Evolutionary conservation across 805 yeast genomes (phyloP), one percentile per base, ranked within the genome.

Genomic region (Candida michaelii): DNA sequence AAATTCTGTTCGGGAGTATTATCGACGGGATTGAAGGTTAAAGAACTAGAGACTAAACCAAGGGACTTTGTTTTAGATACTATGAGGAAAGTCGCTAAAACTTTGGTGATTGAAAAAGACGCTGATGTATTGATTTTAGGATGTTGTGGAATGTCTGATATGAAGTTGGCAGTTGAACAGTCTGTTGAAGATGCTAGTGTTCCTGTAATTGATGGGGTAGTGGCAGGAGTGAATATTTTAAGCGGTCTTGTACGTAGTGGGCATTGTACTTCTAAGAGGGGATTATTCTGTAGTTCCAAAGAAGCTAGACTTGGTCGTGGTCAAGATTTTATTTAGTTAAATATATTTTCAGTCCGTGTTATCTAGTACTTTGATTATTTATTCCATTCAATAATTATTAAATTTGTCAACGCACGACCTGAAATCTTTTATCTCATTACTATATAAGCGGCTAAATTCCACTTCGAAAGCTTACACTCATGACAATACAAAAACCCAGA

Each of bases 401-500:
- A n/a, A n/a, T n/a, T n/a, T n/a, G n/a, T n/a, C n/a, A n/a, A n/a
- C n/a, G n/a, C n/a, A n/a, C n/a, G n/a, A n/a, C n/a, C n/a, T n/a
- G n/a, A n/a, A n/a, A n/a, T n/a, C 13, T 7, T 8, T 14, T 27
- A 7, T 27, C 12, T 27, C 31, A 27, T 8, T 8, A 27, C 11
- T 30, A 30, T 30, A 12, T 30, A 30, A 30, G 32, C 32, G 32
- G 18, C 32, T 13, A 17, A 30, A 4, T 30, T 30, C 17, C n/a
- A n/a, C n/a, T n/a, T n/a, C n/a, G n/a, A n/a, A n/a, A n/a, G n/a
- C n/a, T n/a, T n/a, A n/a, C n/a, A n/a, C n/a, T n/a, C n/a, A 33
- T 33, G 37, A 33, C 37, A 21, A 14, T 21, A n/a, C 11, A 6
- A 9, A 62, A 58, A 30, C 72, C 73, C 17, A 58, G 65, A 40